Evolutionary conservation across 2,329 filamentous ascomycete genomes (phyloP), one percentile per base, ranked within the genome.

Genomic region (Botrytis paeoniae): DNA sequence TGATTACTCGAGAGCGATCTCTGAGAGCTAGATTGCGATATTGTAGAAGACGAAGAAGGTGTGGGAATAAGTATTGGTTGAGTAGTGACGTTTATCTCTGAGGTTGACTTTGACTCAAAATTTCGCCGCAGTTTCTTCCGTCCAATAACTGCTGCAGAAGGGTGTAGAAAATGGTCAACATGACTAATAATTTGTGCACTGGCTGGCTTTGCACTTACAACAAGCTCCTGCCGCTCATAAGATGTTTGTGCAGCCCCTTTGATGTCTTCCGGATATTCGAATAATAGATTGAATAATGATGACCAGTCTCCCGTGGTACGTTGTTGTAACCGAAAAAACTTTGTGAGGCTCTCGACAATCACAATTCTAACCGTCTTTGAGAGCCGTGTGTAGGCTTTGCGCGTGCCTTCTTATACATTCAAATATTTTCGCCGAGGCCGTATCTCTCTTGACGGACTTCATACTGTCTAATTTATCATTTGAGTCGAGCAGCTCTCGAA

Each of bases 301-400:
- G 62, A 39, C 69, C 69, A 77, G 16, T 75, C 75, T 39, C 73
- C 73, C n/a, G 74, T 74, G 12, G 51, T 68, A 25, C 76, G 73
- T 64, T 72, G 68, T 57, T 79, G 74, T 5, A 79, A 63, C n/a
- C 74, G 75, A 66, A 79, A 75, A 5, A 69, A 73, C 70, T 14
- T 57, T 35, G 69, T 79, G 77, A 35, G 73, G 73, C 32, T 54
- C 29, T 20, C 61, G 69, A 72, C 77, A 79, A 60, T 73, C 68
- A 64, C 78, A 79, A 45, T 75, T 75, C 77, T 76, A 79, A 16
- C 75, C 70, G 62, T 74, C 73, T 54, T 60, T 75, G 25, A 79
- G 43, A 12, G 74, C 77, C 7, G 73, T 72, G 60, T 79, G 76
- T n/a, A 79, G 63, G 54, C 72, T 76, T 45, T 41, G 66, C 12